Percentiles rank a stretch among this genome's conserved stretches.
phyloP scores from a whole-genome alignment of 2,329 filamentous ascomycete genomes.

The Alternaria sp. region DNA sequence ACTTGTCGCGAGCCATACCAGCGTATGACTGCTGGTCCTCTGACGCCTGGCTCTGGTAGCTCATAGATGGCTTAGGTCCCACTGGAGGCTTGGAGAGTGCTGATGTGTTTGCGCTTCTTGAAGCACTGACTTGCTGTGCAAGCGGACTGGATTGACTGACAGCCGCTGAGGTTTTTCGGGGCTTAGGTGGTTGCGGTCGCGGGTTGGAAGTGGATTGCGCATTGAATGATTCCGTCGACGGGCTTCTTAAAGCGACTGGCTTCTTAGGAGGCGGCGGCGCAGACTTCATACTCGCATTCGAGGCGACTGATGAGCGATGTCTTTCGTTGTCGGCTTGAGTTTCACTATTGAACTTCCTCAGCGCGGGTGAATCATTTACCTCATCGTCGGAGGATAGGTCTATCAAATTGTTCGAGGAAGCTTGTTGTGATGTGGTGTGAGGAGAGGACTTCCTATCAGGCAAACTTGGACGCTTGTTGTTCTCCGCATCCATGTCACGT shows the following conservation, averaged over 20 bases:
- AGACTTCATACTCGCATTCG: constrained; percentile 34
- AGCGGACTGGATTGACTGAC: constrained; percentile 37
- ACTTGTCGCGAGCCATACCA: constrained; percentile 47
- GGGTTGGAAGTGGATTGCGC: constrained; percentile 32
- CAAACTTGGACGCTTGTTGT: constrained; percentile 46
- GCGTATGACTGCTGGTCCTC: constrained; percentile 43
- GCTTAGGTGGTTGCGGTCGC: constrained; percentile 43
- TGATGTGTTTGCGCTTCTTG: constrained; percentile 35
- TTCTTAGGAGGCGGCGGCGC: constrained; percentile 43
- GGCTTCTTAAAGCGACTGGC: constrained; percentile 48
- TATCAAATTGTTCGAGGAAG: constrained; percentile 52
- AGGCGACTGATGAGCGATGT: constrained; percentile 23
- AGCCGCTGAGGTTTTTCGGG: constrained; percentile 35
- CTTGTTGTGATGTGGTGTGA: constrained; percentile 30
- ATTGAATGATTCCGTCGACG: constrained; percentile 38
- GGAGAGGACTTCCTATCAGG: constrained; percentile 38
- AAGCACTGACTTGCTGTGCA: constrained; percentile 28
- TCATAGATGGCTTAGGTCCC: constrained; percentile 35
- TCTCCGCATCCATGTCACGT: constrained; percentile 53
- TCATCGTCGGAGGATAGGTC: constrained; percentile 57
- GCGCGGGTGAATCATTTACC: constrained; percentile 17
- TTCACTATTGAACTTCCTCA: constrained; percentile 38
- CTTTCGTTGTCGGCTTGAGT: constrained; percentile 20
- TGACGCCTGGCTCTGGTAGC: constrained; percentile 17
- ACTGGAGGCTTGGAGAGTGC: constrained; percentile 42